Conservation (phyloP, 2,329 filamentous ascomycete genomes). For the Ophiostoma piceae region DNA sequence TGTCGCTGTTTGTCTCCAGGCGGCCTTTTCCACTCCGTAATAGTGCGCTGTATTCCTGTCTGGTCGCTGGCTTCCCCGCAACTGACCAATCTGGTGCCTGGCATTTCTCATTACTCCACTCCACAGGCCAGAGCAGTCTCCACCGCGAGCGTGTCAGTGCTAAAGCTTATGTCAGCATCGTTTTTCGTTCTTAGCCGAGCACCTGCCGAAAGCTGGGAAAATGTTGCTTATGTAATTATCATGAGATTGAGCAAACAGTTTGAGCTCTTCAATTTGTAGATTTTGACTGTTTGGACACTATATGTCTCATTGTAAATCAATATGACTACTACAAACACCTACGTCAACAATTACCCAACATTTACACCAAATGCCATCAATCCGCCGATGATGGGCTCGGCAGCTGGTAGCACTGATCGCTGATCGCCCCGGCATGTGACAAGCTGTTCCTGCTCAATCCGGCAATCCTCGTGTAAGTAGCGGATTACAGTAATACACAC, state of each 20-base stretch:
- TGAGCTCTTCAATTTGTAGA: neutral
- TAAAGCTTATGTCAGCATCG: neutral
- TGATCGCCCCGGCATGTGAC: conserved; percentile 3
- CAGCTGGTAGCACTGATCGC: neutral
- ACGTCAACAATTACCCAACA: no score
- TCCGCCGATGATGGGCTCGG: neutral
- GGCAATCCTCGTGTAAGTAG: conserved; percentile 5
- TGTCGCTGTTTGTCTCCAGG: neutral
- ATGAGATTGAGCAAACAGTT: neutral
- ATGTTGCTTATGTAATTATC: neutral
- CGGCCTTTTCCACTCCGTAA: neutral
- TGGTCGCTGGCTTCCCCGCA: neutral
- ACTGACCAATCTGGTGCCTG: conserved; percentile 26
- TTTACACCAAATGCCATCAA: neutral
- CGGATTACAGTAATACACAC: neutral
- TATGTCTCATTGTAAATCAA: no score
- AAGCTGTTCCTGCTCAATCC: conserved; percentile 1
- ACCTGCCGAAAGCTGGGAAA: conserved; percentile 21
- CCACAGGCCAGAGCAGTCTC: neutral
- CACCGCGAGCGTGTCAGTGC: neutral
- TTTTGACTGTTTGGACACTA: no score
- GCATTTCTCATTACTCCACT: conserved; percentile 29
- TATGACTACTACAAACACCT: no score
- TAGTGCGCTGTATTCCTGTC: neutral
- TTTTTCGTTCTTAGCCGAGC: conserved; percentile 22